Evolutionary conservation across 2,329 filamentous ascomycete species (phyloP).

Genomic region (Pseudogymnoascus sp.): DNA sequence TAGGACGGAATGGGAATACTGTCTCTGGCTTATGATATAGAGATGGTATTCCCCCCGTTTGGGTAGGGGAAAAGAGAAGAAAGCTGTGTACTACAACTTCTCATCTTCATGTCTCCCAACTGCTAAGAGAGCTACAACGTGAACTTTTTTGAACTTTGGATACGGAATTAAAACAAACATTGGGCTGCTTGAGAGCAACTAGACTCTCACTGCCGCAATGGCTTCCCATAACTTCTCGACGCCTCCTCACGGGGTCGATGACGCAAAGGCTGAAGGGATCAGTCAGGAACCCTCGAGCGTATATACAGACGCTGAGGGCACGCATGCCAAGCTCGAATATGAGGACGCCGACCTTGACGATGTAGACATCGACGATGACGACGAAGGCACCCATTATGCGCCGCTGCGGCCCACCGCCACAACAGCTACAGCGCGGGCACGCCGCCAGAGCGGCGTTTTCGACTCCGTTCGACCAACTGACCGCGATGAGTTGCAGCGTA

Average conservation of each 20-base stretch:
- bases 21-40: conserved; percentile 8
- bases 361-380: background rate
- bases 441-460: background rate
- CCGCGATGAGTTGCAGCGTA: conserved; percentile 21
- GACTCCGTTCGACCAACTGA: conserved; percentile 17
- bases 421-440: background rate
- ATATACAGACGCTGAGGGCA: background rate
- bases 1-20: background rate
- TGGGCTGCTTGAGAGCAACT: background rate
- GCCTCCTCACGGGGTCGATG: background rate
- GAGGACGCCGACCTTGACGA: background rate
- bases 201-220: background rate
- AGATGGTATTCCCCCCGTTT: background rate
- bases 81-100: background rate
- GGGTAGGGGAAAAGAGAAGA: background rate
- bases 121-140: background rate
- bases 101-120: background rate
- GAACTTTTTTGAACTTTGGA: background rate
- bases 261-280: background rate
- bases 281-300: background rate
- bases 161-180: background rate
- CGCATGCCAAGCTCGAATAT: background rate
- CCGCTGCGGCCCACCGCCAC: background rate
- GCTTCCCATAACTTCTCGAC: background rate
- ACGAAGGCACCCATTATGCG: background rate